Conservation (phyloP, 345 rosid genomes). For the Brassica carinata region DNA sequence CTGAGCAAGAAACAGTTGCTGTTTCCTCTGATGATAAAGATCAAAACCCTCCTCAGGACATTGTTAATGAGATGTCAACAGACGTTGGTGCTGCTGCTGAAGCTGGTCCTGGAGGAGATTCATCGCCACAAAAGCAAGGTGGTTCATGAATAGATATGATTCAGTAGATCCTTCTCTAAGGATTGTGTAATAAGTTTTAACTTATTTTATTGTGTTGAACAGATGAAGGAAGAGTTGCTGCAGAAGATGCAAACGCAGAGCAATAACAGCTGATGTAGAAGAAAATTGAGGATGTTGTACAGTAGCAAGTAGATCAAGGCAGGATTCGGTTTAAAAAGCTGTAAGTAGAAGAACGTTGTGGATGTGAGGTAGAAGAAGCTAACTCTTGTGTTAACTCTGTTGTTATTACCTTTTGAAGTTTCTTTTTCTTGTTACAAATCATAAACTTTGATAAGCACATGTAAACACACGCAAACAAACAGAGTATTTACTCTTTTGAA, state of each 20-base stretch:
- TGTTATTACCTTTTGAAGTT: background rate
- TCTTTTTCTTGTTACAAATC: background rate
- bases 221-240: slow-evolving; percentile 1
- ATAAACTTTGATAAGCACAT: background rate
- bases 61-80: slow-evolving; percentile 26
- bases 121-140: slow-evolving; percentile 27
- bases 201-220: slow-evolving; percentile 7
- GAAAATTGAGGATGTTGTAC: slow-evolving; percentile 1
- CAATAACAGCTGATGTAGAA: background rate
- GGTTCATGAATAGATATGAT: slow-evolving; percentile 4
- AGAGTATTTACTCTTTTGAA: background rate
- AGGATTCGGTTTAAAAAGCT: slow-evolving; percentile 6
- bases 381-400: slow-evolving; percentile 3
- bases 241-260: slow-evolving; percentile 12
- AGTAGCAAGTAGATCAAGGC: slow-evolving; percentile 3
- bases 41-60: slow-evolving; percentile 29
- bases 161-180: background rate
- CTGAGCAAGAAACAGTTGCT: slow-evolving; percentile 8
- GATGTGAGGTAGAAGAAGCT: slow-evolving; percentile 13
- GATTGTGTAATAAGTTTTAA: slow-evolving; percentile 3
- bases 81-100: slow-evolving; percentile 6
- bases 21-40: slow-evolving; percentile 22
- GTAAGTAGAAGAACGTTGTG: background rate
- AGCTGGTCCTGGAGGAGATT: slow-evolving; percentile 23
- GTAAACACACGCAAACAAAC: background rate